phyloP scores from a whole-genome alignment of 495 filamentous ascomycete species.

The Emericellopsis terricola region DNA sequence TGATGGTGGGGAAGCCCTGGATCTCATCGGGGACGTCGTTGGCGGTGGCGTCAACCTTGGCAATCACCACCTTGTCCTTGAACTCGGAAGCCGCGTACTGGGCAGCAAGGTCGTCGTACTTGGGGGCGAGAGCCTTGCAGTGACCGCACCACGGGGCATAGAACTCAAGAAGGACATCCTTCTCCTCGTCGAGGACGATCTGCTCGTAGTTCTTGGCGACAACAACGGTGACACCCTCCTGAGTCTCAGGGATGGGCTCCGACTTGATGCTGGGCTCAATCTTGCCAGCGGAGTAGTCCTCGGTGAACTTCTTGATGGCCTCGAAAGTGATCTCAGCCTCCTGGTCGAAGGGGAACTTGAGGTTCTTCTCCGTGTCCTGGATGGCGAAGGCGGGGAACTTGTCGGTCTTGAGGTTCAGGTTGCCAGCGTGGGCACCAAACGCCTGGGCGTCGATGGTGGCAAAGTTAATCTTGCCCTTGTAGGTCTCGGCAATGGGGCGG shows the following conservation, averaged over 20 bases:
- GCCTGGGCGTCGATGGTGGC: conserved; percentile 93
- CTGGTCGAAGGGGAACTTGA: conserved; percentile 92
- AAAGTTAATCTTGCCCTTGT: conserved; percentile 82
- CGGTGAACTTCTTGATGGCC: conserved; percentile 65
- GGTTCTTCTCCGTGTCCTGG: conserved; percentile 88
- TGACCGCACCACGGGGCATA: conserved; percentile 99
- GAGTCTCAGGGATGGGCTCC: conserved; percentile 87
- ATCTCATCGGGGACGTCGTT: conserved; percentile 97
- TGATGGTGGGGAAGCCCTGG: conserved; percentile 97
- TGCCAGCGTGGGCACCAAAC: conserved; percentile 87
- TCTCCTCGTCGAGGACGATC: conserved; percentile 77
- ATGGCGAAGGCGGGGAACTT: conserved; percentile 97
- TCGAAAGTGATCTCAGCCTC: conserved; percentile 59
- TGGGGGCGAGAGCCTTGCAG: conserved; percentile 87
- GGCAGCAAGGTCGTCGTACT: conserved; percentile 78
- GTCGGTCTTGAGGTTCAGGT: conserved; percentile 91
- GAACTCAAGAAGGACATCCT: conserved; percentile 97
- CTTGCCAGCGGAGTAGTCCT: conserved; percentile 77
- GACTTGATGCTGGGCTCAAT: conserved; percentile 93
- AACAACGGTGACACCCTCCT: conserved; percentile 75
- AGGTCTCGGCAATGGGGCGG: conserved; percentile 48
- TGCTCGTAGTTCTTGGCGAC: conserved; percentile 92
- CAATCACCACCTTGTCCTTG: conserved; percentile 72
- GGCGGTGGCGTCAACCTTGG: conserved; percentile 93
- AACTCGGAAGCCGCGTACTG: conserved; percentile 60